Evolutionary conservation across 2,329 filamentous ascomycete genomes (phyloP), one percentile per base, ranked within the genome.

Genomic region (Teratosphaeria destructans): DNA sequence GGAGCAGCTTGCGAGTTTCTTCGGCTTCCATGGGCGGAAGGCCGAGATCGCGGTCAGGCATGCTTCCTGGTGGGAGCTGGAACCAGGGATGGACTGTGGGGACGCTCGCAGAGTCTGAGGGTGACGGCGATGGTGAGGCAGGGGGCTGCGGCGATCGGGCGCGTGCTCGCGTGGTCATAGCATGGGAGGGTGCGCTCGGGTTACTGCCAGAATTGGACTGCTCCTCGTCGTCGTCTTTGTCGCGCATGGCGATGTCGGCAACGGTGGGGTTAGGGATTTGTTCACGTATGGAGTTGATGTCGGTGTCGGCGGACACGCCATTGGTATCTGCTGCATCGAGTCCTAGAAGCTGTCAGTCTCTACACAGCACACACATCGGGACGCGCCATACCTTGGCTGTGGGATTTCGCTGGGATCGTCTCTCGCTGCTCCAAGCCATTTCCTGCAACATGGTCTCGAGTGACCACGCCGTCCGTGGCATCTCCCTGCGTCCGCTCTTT

Each of bases 41-140:
- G 1, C 87, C 87, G 47, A 89, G 76, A 69, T 91, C 85, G 59
- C 85, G 81, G 70, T 92, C 86, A 2, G 86, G 81, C 58, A 81
- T 79, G 27, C 83, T 82, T 35, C 82, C 77, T 29, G 76, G 70
- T 0, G 89, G 87, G 39, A 86, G 82, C 52, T 85, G 73, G 73
- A 90, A 95, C 67, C 90, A 83, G 3, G 89, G 88, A 70, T 93
- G 87, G 60, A 93, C 82, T 32, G 81, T 81, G n/a, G 79, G 76
- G 10, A 69, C 61, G 19, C 66, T 66, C 27, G 66, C 61, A 5
- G 75, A 74, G 49, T 79, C 78, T 16, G 79, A 79, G 29, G 76
- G 70, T 3, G 77, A 76, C 14, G 76, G 69, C 0, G 66, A 69
- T 35, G 68, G 65, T 32, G 47, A 65, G 55, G 49, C 77, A n/a